phyloP scores from a whole-genome alignment of 1,284 basidiomycete species.

The Ceraceosorus bombacis region DNA sequence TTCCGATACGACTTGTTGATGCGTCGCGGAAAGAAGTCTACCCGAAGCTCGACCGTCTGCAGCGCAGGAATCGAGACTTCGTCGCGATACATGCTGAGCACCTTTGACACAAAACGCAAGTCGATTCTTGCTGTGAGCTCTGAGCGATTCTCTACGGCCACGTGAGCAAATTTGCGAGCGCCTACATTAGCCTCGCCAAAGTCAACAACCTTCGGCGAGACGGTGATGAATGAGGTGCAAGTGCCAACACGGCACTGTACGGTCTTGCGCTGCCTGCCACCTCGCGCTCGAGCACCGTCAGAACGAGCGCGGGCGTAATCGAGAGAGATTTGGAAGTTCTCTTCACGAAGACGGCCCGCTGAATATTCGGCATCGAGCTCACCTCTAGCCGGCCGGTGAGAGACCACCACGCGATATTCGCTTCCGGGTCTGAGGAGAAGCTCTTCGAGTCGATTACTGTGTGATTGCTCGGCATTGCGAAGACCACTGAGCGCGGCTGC shows the following conservation, averaged over 20 bases:
- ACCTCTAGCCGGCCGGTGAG: slow-evolving; percentile 50
- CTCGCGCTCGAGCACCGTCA: slow-evolving; percentile 32
- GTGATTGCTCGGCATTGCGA: slow-evolving; percentile 38
- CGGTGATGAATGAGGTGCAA: slow-evolving; percentile 52
- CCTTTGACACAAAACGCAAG: slow-evolving; percentile 54
- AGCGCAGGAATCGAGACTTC: slow-evolving; percentile 52
- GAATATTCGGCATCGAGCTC: slow-evolving; percentile 34
- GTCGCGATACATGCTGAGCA: slow-evolving; percentile 52
- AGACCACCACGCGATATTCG: slow-evolving; percentile 53
- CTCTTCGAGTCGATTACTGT: slow-evolving; percentile 52
- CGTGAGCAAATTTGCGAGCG: slow-evolving; percentile 49
- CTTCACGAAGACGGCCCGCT: slow-evolving; percentile 49
- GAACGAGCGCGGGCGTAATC: slow-evolving; percentile 47
- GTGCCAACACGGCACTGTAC: slow-evolving; percentile 50
- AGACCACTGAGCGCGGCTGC: slow-evolving; percentile 14
- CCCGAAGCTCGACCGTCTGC: slow-evolving; percentile 51
- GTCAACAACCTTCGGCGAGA: slow-evolving; percentile 50
- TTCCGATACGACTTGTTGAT: slow-evolving; percentile 54
- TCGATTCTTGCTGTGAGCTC: slow-evolving; percentile 52
- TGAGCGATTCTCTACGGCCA: slow-evolving; percentile 51
- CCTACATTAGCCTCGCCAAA: slow-evolving; percentile 54
- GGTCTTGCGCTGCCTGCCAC: slow-evolving; percentile 45
- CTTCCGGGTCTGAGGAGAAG: slow-evolving; percentile 53
- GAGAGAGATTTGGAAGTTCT: slow-evolving; percentile 51
- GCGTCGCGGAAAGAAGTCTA: slow-evolving; percentile 54